phyloP scores from a whole-genome alignment of 2,329 filamentous ascomycete species.

The Alternaria postmessia region DNA sequence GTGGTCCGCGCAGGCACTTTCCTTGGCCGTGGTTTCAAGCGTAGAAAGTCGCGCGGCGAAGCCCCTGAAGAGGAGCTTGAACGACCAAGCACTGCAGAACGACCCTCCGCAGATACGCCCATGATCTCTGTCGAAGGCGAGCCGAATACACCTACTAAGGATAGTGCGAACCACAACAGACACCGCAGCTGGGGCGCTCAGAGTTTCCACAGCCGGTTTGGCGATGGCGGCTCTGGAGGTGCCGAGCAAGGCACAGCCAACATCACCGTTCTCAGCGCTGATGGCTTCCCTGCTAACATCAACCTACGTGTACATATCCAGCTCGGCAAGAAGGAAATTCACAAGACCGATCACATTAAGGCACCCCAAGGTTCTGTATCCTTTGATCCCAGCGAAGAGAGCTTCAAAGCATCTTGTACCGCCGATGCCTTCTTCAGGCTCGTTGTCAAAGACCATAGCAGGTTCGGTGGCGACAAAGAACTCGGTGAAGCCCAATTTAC shows the following conservation, averaged over 20 bases:
- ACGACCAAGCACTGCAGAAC: constrained; percentile 55
- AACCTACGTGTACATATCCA: constrained; percentile 82
- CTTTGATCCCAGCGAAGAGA: constrained; percentile 63
- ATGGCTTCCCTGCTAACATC: constrained; percentile 76
- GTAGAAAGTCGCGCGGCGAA: constrained; percentile 67
- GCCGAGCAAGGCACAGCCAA: constrained; percentile 76
- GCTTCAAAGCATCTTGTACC: constrained; percentile 78
- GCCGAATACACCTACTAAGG: constrained; percentile 16
- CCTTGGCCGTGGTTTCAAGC: constrained; percentile 82
- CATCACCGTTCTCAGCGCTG: constrained; percentile 81
- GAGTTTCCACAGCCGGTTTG: constrained; percentile 50
- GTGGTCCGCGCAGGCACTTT: constrained; percentile 92
- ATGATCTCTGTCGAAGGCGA: constrained; percentile 44
- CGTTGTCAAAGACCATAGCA: constrained; percentile 83
- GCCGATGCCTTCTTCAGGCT: constrained; percentile 88
- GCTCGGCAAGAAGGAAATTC: constrained; percentile 74
- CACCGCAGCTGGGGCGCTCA: constrained; percentile 48
- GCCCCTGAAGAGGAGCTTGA: constrained; percentile 51
- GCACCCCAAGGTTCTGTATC: constrained; percentile 67
- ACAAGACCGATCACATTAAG: constrained; percentile 94
- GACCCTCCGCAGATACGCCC: constrained; percentile 41
- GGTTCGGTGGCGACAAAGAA: constrained; percentile 82
- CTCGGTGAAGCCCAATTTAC: constrained; percentile 90
- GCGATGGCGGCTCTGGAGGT: constrained; percentile 53
- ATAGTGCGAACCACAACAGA: constrained; percentile 40